Conservation (phyloP, 228 moss, liverwort and hornwort species). For the Sphagnum fallax region DNA sequence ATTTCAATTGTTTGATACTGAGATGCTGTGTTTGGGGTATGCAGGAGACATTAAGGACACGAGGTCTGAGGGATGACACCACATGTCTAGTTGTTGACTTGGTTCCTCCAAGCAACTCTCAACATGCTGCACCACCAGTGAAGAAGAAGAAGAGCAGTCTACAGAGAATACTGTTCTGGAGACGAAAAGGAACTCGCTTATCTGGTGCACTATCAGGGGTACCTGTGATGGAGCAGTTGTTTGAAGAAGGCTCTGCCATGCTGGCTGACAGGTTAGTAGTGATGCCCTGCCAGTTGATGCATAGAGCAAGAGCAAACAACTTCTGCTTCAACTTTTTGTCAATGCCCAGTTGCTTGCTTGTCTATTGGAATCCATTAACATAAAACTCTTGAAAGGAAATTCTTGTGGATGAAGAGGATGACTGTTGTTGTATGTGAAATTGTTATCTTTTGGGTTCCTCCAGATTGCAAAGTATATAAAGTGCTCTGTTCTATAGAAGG, state of each 20-base stretch:
- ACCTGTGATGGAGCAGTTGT: slow-evolving; percentile 64
- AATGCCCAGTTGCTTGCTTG: neutral
- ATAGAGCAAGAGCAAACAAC: neutral
- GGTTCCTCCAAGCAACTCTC: slow-evolving; percentile 34
- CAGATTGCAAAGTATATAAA: neutral
- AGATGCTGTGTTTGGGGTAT: neutral
- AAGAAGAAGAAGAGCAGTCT: slow-evolving; percentile 50
- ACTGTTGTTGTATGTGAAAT: neutral
- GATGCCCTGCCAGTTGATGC: neutral
- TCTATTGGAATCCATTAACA: neutral
- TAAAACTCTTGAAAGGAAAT: neutral
- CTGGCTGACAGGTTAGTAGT: slow-evolving; percentile 56
- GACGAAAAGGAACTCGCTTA: slow-evolving; percentile 16
- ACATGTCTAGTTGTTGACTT: slow-evolving; percentile 85
- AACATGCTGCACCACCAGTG: slow-evolving; percentile 23
- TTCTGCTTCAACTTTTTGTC: neutral
- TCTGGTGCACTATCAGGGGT: slow-evolving; percentile 6
- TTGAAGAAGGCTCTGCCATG: slow-evolving; percentile 84
- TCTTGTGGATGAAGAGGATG: neutral
- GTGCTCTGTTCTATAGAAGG: too few relatives aligned
- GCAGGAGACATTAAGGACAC: slow-evolving; percentile 57
- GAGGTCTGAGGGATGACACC: slow-evolving; percentile 79
- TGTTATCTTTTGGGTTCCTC: neutral
- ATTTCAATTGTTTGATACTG: neutral
- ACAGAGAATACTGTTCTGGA: slow-evolving; percentile 47